phyloP scores from a whole-genome alignment of 192 early-diverging fungal genomes.

The Backusella circina region DNA sequence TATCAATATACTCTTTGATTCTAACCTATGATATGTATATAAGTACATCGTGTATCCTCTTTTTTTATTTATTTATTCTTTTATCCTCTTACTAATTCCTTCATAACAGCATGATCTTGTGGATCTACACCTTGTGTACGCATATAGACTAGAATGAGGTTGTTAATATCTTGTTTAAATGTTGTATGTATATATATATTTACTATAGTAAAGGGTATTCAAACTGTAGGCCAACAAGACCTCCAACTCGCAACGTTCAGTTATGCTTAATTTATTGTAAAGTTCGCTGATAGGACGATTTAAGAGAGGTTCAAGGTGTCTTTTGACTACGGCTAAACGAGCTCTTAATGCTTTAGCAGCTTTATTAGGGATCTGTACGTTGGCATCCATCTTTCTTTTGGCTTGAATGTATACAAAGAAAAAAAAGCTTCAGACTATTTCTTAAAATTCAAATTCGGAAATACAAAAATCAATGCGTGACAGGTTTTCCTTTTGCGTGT shows the following conservation, averaged over 20 bases:
- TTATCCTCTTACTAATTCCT: slow-evolving; percentile 22
- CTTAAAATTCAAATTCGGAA: background rate
- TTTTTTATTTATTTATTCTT: background rate
- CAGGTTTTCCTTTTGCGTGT: background rate
- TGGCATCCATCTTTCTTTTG: background rate
- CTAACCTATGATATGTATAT: slow-evolving; percentile 3
- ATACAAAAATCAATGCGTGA: background rate
- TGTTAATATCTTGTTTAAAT: background rate
- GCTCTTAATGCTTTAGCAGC: slow-evolving; percentile 16
- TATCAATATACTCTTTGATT: slow-evolving; percentile 28
- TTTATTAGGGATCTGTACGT: slow-evolving; percentile 9
- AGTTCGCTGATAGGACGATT: slow-evolving; percentile 19
- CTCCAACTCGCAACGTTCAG: slow-evolving; percentile 32
- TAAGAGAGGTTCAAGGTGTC: slow-evolving; percentile 27
- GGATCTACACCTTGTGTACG: slow-evolving; percentile 30
- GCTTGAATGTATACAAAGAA: background rate
- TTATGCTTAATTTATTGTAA: slow-evolving; percentile 14
- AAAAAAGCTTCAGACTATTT: too few species aligned
- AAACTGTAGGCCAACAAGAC: slow-evolving; percentile 29
- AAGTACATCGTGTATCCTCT: background rate
- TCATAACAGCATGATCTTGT: slow-evolving; percentile 26
- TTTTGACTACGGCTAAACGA: slow-evolving; percentile 19
- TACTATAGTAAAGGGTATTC: slow-evolving; percentile 34
- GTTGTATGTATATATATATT: background rate
- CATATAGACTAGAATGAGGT: slow-evolving; percentile 23